Base-by-base conservation (phyloP, 805 yeast species). In the Candida fluviatilis region DNA sequence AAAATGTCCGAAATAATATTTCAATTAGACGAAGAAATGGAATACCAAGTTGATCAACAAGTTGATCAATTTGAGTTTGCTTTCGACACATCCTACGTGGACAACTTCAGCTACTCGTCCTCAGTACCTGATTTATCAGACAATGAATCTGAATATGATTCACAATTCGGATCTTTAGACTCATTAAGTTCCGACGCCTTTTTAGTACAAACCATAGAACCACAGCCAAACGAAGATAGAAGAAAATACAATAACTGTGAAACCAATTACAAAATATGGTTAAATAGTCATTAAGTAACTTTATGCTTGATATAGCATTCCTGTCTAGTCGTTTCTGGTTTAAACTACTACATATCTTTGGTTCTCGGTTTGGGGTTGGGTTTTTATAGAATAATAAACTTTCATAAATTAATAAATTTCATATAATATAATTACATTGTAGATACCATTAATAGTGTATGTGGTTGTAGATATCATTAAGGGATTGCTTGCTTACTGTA, bases 1-100 rank as follows among this genome's bases (percentile, higher is more conserved):
- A n/a, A n/a, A 10, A 26, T 26, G 29, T 26, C 29, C 7, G 29
- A 26, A 8, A 26, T 26, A 26, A 26, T 26, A 26, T 26, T 26
- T 26, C 29, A 26, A 26, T 26, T 26, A 26, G 29, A 26, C n/a
- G 29, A 26, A 26, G 29, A 26, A 26, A 26, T 26, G 29, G 29
- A 26, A 13, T 26, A 8, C 6, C 29, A 26, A 26, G 13, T 12
- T 8, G 15, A 26, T 12, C 29, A 26, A 7, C 29, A 26, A 7
- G 13, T 5, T 7, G 15, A 13, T 13, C 13, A 26, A 10, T 7
- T 26, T 5, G 29, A 26, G 13, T 21, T 21, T 10, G 29, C 7
- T 5, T 8, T 8, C 29, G n/a, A 10, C 7, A 26, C n/a, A 13
- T 12, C 29, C 5, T 12, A 8, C 29, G 29, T 8, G 6, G 7